Percentiles rank a stretch among this genome's conserved stretches.
phyloP scores from a whole-genome alignment of 2,329 filamentous ascomycete genomes.

The Aurifilum marmelostoma region DNA sequence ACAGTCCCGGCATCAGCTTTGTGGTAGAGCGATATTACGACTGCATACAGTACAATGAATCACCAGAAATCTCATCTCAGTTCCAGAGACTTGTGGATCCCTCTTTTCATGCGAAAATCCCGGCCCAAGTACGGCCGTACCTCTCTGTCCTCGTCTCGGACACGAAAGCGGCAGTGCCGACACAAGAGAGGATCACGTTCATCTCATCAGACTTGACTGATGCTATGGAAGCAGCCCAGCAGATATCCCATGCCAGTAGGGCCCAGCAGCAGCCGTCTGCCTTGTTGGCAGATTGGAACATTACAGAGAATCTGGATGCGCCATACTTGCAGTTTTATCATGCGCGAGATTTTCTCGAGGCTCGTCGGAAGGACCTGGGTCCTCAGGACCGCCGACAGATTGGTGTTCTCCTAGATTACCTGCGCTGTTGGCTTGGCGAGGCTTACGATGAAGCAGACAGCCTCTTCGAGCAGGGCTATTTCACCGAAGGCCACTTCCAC shows the following conservation, averaged over 20 bases:
- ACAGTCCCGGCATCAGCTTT: neutral
- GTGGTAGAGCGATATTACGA: neutral
- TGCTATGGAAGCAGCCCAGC: neutral
- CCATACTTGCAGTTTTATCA: neutral
- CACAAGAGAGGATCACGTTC: neutral
- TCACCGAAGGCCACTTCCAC: conserved; percentile 2
- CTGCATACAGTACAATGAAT: conserved; percentile 3
- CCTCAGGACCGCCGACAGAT: neutral
- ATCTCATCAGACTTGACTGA: neutral
- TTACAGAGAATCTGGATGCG: neutral
- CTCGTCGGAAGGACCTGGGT: neutral
- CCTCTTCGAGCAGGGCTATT: neutral
- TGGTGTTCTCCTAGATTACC: neutral
- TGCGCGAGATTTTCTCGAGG: neutral
- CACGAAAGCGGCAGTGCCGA: neutral
- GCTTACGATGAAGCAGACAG: neutral
- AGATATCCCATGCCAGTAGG: neutral
- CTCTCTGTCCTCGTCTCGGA: neutral
- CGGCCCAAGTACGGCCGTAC: neutral
- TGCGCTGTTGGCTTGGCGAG: neutral
- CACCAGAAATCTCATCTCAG: neutral
- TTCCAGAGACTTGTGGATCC: neutral
- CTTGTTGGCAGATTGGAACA: neutral
- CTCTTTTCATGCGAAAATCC: neutral
- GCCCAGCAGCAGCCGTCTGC: neutral